Base-by-base conservation (phyloP, 768 basidiomycete genomes). In the Fistulinella prunicolor region DNA sequence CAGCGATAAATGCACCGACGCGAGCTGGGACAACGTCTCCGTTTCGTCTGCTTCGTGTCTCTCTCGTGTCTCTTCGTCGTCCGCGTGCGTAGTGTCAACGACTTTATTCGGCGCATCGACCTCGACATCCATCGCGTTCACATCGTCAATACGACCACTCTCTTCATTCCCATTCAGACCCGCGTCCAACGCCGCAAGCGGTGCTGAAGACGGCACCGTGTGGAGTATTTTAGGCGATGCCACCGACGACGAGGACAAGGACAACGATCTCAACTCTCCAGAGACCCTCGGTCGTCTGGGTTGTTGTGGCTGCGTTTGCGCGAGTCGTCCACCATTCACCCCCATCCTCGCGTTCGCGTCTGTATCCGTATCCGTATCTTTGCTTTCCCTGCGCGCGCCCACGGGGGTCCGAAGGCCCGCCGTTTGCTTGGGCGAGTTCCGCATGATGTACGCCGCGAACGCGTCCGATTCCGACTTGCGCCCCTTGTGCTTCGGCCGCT, bases 1-100 rank as follows among this genome's bases (percentile, higher is more conserved):
- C 32, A 10, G 38, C 9, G 49, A 56, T n/a, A 62, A 47, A 35
- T 63, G 60, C 20, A 64, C 57, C 14, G 57, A 59, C 32, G 53
- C 63, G n/a, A 64, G 51, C 9, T 60, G 51, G 44, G 64, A 47
- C 37, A 62, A 42, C 42, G 40, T 14, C 37, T 60, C 63, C 22
- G 46, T 6, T 17, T 53, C 65, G n/a, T 62, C 49, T 13, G 23
- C 22, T 7, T 35, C 38, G 14, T 7, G 36, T 3, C 9, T n/a
- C 14, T n/a, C 19, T 23, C 26, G n/a, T 17, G 6, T n/a, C 38
- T 29, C 17, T 8, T n/a, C 42, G 6, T 36, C 44, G 3, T 34
- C 32, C 47, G n/a, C 34, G 12, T 14, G 9, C 29, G 7, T 21
- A 17, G 38, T 16, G 16, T 29, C 34, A n/a, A 3, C 35, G 20